Conservation (phyloP, 1,284 basidiomycete species). For the Phaffia rhodozyma region DNA sequence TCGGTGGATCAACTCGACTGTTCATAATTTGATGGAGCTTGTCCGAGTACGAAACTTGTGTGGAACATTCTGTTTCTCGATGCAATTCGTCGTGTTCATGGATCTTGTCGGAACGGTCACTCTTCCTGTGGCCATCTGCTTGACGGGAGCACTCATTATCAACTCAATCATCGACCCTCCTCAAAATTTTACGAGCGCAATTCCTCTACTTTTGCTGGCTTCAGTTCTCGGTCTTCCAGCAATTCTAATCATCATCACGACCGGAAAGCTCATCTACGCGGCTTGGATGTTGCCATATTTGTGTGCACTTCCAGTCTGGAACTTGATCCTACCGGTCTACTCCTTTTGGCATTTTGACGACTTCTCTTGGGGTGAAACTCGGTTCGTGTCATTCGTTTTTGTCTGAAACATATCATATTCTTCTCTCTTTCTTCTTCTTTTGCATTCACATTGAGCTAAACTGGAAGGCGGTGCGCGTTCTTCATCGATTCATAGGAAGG, state of each 20-base stretch:
- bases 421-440: neutral
- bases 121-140: slow-evolving; percentile 80
- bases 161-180: slow-evolving; percentile 73
- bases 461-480: neutral
- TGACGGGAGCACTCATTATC: slow-evolving; percentile 82
- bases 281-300: slow-evolving; percentile 98
- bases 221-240: slow-evolving; percentile 89
- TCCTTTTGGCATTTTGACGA: slow-evolving; percentile 99
- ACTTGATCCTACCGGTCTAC: slow-evolving; percentile 83
- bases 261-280: slow-evolving; percentile 86
- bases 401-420: neutral
- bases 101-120: slow-evolving; percentile 93
- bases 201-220: slow-evolving; percentile 79
- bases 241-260: slow-evolving; percentile 83
- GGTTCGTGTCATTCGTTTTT: slow-evolving; percentile 41
- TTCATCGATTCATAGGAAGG: slow-evolving; percentile 51
- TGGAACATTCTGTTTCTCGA: slow-evolving; percentile 90
- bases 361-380: slow-evolving; percentile 94
- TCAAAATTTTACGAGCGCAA: slow-evolving; percentile 74
- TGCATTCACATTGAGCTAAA: slow-evolving; percentile 10
- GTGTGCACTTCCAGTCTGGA: slow-evolving; percentile 85
- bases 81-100: slow-evolving; percentile 98
- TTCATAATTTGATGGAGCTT: slow-evolving; percentile 98
- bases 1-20: slow-evolving; percentile 96
- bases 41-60: slow-evolving; percentile 92